These are phyloP conservation scores for Penicillium nordicum DNA, from an alignment of 2,329 filamentous ascomycete genomes.

Conservation along the genomic window DNA sequence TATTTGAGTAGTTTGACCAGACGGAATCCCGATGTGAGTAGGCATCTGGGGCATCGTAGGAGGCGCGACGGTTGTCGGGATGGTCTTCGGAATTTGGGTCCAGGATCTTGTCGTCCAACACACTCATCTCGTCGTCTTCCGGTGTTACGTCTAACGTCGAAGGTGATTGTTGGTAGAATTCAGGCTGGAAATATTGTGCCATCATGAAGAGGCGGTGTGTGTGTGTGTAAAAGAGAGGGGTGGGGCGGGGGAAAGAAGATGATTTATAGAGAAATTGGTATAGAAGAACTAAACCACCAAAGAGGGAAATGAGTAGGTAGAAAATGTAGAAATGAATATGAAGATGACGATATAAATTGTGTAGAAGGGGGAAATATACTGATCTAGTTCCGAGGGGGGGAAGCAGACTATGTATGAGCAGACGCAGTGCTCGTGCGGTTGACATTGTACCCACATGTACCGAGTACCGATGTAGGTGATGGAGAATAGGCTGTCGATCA, in stretches of 20 bases:
- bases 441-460: constrained; percentile 10
- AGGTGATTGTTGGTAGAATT: constrained; percentile 45
- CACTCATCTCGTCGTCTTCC: constrained; percentile 53
- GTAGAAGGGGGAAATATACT: constrained; percentile 7
- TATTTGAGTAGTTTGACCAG: constrained; percentile 48
- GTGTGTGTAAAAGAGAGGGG: background rate
- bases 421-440: constrained; percentile 10
- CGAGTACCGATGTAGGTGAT: constrained; percentile 2
- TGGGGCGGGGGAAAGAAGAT: constrained; percentile 8
- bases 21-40: constrained; percentile 53
- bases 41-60: constrained; percentile 49
- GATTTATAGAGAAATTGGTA: constrained; percentile 3
- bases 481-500: constrained; percentile 9
- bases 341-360: constrained; percentile 3
- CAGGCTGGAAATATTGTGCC: constrained; percentile 46
- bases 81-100: constrained; percentile 51
- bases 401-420: constrained; percentile 8
- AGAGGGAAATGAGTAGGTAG: background rate
- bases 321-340: constrained; percentile 1
- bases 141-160: constrained; percentile 40
- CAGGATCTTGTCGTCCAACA: constrained; percentile 50
- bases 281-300: constrained; percentile 7
- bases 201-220: constrained; percentile 33
- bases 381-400: constrained; percentile 6
- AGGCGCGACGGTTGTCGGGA: constrained; percentile 45